Evolutionary conservation across 495 filamentous ascomycete species (phyloP).

Genomic region (Aspergillus funiculosus): DNA sequence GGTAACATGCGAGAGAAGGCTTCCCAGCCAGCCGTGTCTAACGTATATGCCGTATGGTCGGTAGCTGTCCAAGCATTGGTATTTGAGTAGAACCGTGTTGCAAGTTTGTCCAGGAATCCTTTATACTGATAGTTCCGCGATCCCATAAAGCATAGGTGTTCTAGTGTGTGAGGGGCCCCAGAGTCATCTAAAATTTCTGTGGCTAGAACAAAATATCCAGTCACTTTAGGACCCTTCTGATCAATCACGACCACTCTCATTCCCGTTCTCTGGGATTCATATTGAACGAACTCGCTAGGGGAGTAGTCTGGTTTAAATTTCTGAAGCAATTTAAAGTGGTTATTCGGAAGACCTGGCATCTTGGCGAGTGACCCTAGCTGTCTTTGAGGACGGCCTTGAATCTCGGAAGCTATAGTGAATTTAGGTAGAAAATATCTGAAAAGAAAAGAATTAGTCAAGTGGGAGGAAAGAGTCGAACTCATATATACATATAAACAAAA

Average conservation of each 20-base stretch:
- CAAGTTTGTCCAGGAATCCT: constrained; percentile 87
- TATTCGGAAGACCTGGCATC: constrained; percentile 34
- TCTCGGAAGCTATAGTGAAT: constrained; percentile 18
- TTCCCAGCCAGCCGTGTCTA: constrained; percentile 93
- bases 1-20: constrained; percentile 92
- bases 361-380: constrained; percentile 25
- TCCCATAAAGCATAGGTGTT: constrained; percentile 97
- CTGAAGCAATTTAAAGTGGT: constrained; percentile 75
- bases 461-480: not conserved
- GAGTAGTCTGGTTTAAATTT: constrained; percentile 86
- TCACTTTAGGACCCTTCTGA: constrained; percentile 85
- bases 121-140: constrained; percentile 93
- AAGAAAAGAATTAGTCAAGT: not conserved
- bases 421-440: constrained; percentile 5
- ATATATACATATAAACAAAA: constrained; percentile 4
- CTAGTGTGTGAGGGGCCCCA: constrained; percentile 89
- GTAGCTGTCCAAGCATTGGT: constrained; percentile 95
- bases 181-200: constrained; percentile 98
- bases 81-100: constrained; percentile 82
- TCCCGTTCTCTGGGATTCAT: constrained; percentile 79
- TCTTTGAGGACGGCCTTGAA: constrained; percentile 6
- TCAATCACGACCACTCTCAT: constrained; percentile 92
- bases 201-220: constrained; percentile 89
- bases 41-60: constrained; percentile 94
- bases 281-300: constrained; percentile 77